A percentile compares a stretch with the other conserved stretches of the same genome.
These are phyloP conservation scores for Hypoxylon sp. DNA, from an alignment of 2,329 filamentous ascomycete genomes.

Conservation along the genomic window DNA sequence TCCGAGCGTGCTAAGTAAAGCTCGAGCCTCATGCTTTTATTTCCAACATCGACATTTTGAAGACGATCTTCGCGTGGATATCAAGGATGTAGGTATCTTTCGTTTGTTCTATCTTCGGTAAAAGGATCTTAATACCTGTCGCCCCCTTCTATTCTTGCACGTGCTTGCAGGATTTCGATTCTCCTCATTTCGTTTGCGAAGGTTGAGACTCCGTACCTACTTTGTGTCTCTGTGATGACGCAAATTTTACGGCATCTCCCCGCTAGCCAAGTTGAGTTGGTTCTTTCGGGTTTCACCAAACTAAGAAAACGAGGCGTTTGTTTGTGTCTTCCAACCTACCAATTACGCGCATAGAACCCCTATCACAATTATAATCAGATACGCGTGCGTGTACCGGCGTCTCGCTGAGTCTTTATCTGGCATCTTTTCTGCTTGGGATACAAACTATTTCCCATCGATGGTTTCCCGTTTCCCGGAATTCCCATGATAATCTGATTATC, in stretches of 20 bases:
- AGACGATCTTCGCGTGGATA: constrained; percentile 20
- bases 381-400: not conserved
- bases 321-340: constrained; percentile 18
- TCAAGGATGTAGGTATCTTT: not conserved
- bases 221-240: constrained; percentile 34
- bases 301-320: constrained; percentile 10
- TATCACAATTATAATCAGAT: not conserved
- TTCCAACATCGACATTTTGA: constrained; percentile 10
- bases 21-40: constrained; percentile 18
- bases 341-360: not conserved
- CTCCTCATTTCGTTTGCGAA: constrained; percentile 19
- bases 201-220: constrained; percentile 15
- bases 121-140: constrained; percentile 14
- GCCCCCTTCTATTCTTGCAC: constrained; percentile 14
- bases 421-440: not conserved
- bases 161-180: constrained; percentile 14
- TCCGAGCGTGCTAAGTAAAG: constrained; percentile 9
- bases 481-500: not conserved
- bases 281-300: constrained; percentile 28
- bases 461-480: not conserved
- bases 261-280: constrained; percentile 26
- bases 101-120: constrained; percentile 19
- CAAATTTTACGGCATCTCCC: constrained; percentile 40
- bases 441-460: not conserved
- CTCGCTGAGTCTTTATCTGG: not conserved